Evolutionary conservation across 1,284 basidiomycete species (phyloP).

Genomic region (Marasmius sp.): DNA sequence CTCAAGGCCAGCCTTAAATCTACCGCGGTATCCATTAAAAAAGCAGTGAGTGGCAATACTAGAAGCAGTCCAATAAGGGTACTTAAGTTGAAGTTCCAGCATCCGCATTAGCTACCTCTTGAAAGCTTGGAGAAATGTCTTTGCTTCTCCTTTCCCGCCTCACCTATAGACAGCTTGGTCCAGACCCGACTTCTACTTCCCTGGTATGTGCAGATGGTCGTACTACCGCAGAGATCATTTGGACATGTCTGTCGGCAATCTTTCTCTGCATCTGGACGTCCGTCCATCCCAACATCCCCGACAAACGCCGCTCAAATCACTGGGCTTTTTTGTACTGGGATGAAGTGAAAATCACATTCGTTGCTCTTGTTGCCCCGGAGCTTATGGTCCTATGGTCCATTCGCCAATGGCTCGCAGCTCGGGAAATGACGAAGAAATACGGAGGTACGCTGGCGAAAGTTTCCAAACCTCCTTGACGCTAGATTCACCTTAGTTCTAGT

Average conservation of each 20-base stretch:
- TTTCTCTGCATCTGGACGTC: slow-evolving; percentile 34
- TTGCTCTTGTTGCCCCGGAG: slow-evolving; percentile 25
- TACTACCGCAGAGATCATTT: slow-evolving; percentile 16
- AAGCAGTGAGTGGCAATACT: too few relatives aligned
- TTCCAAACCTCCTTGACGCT: background rate
- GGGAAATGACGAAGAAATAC: slow-evolving; percentile 11
- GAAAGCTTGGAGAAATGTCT: too few relatives aligned
- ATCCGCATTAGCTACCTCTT: too few relatives aligned
- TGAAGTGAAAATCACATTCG: slow-evolving; percentile 19
- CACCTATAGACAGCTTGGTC: too few relatives aligned
- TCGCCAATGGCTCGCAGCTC: slow-evolving; percentile 23
- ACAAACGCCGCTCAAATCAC: background rate
- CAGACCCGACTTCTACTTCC: too few relatives aligned
- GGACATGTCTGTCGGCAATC: slow-evolving; percentile 29
- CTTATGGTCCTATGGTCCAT: slow-evolving; percentile 26
- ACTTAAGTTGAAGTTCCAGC: too few relatives aligned
- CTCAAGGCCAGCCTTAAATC: too few relatives aligned
- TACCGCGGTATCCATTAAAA: too few relatives aligned
- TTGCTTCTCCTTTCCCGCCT: too few relatives aligned
- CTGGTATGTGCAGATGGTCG: too few relatives aligned
- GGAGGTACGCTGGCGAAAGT: slow-evolving; percentile 4
- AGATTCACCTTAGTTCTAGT: background rate
- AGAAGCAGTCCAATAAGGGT: too few relatives aligned
- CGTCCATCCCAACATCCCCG: slow-evolving; percentile 33
- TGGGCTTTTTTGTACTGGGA: background rate